Conservation (phyloP, 169 alveolate species). For the Condylostoma magnum region DNA sequence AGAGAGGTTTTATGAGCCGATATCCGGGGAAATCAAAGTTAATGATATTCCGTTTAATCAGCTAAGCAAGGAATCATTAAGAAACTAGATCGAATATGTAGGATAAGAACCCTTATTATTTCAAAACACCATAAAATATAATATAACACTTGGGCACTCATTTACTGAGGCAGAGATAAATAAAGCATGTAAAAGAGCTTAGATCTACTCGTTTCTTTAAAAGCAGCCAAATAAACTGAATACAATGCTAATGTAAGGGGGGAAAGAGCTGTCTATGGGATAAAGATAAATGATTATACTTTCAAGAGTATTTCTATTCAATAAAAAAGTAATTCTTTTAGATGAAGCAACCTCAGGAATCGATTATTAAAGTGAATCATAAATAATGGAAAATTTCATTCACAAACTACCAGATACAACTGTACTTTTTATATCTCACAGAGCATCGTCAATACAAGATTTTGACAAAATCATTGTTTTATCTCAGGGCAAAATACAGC, state of each 20-base stretch:
- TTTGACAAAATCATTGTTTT: conserved; percentile 75
- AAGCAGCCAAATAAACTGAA: conserved; percentile 69
- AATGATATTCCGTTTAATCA: conserved; percentile 63
- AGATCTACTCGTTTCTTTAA: conserved; percentile 72
- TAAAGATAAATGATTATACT: conserved; percentile 71
- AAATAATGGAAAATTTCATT: conserved; percentile 77
- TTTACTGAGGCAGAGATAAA: conserved; percentile 58
- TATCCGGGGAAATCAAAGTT: conserved; percentile 64
- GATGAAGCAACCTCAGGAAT: conserved; percentile 95
- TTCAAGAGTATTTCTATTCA: conserved; percentile 74
- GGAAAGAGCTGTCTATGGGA: conserved; percentile 66
- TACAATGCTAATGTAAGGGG: conserved; percentile 64
- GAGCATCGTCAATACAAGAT: conserved; percentile 60
- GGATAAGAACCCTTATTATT: conserved; percentile 68
- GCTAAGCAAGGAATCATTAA: conserved; percentile 53
- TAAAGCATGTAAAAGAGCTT: conserved; percentile 74
- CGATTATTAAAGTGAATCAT: conserved; percentile 86
- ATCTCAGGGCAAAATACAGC: conserved; percentile 82
- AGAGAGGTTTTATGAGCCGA: conserved; percentile 84
- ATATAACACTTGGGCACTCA: conserved; percentile 61
- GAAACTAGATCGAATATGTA: conserved; percentile 67
- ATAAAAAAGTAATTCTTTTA: conserved; percentile 83
- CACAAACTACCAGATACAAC: conserved; percentile 49
- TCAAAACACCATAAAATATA: conserved; percentile 57
- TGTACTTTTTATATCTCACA: conserved; percentile 65